phyloP scores from a whole-genome alignment of 306 rosid genomes.

The Ceratonia siliqua region DNA sequence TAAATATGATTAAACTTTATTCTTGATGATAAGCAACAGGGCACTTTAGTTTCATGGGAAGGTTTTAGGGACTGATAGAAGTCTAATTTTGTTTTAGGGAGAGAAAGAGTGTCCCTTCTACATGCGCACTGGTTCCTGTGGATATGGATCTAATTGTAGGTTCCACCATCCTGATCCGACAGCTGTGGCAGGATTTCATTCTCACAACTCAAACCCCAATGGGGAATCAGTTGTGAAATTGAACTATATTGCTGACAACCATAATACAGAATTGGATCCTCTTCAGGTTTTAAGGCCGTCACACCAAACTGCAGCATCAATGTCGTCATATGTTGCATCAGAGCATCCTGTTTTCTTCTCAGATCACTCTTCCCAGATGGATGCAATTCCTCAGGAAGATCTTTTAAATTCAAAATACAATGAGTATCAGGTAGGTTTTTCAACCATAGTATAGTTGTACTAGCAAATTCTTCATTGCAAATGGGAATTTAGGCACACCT shows the following conservation, averaged over 20 bases:
- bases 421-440: neutral
- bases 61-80: neutral
- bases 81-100: neutral
- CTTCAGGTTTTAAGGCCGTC: neutral
- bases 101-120: conserved; percentile 2
- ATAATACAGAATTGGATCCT: neutral
- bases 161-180: conserved; percentile 5
- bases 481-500: no score
- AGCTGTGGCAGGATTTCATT: neutral
- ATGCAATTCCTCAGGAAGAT: no score
- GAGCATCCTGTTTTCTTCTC: neutral
- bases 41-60: neutral
- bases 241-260: neutral
- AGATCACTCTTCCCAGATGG: neutral
- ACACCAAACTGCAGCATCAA: neutral
- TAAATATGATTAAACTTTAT: neutral
- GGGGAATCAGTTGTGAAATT: neutral
- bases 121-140: neutral
- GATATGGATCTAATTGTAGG: neutral
- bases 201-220: neutral
- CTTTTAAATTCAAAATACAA: neutral
- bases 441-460: neutral
- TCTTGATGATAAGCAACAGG: neutral
- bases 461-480: neutral
- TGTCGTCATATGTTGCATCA: neutral